Evolutionary conservation across 169 alveolate species (phyloP).

Genomic region (Babesia sp.): DNA sequence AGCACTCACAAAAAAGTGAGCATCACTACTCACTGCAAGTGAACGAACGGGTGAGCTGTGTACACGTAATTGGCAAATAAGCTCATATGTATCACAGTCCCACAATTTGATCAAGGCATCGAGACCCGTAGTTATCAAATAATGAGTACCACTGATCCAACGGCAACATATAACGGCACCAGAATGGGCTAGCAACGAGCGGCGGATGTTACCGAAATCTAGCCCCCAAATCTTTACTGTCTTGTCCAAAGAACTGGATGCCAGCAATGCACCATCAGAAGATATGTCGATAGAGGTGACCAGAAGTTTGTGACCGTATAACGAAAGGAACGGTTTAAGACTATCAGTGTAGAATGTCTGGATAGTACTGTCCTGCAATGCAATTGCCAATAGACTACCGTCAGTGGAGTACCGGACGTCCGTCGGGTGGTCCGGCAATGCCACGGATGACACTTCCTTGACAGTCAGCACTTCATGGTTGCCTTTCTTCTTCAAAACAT

Average conservation of each 20-base stretch:
- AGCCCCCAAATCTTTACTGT: conserved; percentile 85
- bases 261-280: conserved; percentile 79
- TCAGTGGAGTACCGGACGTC: conserved; percentile 67
- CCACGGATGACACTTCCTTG: conserved; percentile 41
- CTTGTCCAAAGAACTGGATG: conserved; percentile 83
- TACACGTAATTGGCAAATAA: conserved; percentile 70
- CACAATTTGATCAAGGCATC: conserved; percentile 69
- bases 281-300: conserved; percentile 80
- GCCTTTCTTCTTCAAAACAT: conserved; percentile 4
- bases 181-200: conserved; percentile 58
- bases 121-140: conserved; percentile 57
- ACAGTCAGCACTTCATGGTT: neutral
- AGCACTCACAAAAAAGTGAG: conserved; percentile 63
- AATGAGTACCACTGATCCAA: conserved; percentile 56
- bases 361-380: conserved; percentile 79
- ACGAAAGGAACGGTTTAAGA: conserved; percentile 76
- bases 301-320: conserved; percentile 88
- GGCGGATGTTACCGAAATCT: conserved; percentile 83
- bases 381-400: conserved; percentile 76
- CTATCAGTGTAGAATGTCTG: conserved; percentile 80
- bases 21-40: conserved; percentile 56
- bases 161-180: conserved; percentile 23
- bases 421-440: conserved; percentile 63
- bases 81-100: conserved; percentile 76
- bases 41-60: conserved; percentile 59